These are phyloP conservation scores for Penicillium argentinense DNA, from an alignment of 495 filamentous ascomycete genomes.

Conservation along the genomic window DNA sequence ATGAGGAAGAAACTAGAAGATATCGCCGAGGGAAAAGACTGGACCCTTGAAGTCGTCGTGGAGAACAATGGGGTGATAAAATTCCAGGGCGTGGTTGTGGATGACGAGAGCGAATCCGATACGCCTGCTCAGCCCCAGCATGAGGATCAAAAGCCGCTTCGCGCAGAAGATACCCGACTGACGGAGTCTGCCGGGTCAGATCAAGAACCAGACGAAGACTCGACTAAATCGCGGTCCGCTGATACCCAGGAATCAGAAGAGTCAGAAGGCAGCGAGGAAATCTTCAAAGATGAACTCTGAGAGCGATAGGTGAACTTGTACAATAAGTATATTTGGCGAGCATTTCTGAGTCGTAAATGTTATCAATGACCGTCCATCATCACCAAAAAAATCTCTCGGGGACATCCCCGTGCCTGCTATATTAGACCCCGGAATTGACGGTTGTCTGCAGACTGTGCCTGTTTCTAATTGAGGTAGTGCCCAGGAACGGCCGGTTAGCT, in stretches of 20 bases:
- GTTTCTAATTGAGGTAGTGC: no score
- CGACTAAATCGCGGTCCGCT: no score
- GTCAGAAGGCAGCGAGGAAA: slow-evolving; percentile 49
- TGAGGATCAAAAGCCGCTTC: neutral
- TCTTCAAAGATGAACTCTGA: slow-evolving; percentile 58
- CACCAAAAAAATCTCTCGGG: neutral
- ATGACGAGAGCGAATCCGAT: slow-evolving; percentile 28
- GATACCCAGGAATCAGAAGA: no score
- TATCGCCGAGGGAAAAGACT: slow-evolving; percentile 43
- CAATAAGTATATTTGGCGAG: slow-evolving; percentile 8
- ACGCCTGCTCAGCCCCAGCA: neutral
- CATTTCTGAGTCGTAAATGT: neutral
- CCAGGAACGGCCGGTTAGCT: slow-evolving; percentile 26
- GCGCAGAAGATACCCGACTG: neutral
- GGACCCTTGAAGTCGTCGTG: slow-evolving; percentile 50
- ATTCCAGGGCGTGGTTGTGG: slow-evolving; percentile 39
- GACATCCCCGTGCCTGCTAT: no score
- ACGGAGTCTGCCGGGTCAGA: neutral
- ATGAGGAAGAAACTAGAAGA: slow-evolving; percentile 56
- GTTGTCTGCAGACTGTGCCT: no score
- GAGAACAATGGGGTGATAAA: slow-evolving; percentile 51
- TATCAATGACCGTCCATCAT: no score
- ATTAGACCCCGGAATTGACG: no score
- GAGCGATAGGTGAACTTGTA: slow-evolving; percentile 11
- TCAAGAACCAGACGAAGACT: slow-evolving; percentile 7